Conservation (phyloP, 1,139 yeast species). For the Debaryomyces nepalensis region DNA sequence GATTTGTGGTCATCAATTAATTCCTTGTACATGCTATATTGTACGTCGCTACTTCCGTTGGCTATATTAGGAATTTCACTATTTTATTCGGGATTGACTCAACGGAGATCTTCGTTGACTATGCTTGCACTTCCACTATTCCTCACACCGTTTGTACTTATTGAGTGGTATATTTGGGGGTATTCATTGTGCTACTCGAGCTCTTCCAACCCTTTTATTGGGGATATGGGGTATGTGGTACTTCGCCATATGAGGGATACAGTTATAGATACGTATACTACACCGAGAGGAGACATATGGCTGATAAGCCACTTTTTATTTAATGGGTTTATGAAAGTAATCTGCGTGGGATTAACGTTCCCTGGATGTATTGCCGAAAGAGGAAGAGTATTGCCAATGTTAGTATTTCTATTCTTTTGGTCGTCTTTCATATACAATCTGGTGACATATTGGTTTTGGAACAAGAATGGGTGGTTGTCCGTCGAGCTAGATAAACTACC, state of each 20-base stretch:
- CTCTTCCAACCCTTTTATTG: slow-evolving; percentile 50
- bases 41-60: slow-evolving; percentile 39
- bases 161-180: slow-evolving; percentile 66
- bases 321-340: slow-evolving; percentile 55
- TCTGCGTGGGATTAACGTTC: slow-evolving; percentile 57
- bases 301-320: slow-evolving; percentile 50
- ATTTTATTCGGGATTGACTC: slow-evolving; percentile 64
- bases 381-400: slow-evolving; percentile 58
- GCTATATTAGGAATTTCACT: slow-evolving; percentile 50
- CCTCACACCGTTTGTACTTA: slow-evolving; percentile 44
- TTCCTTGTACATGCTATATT: slow-evolving; percentile 43
- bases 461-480: slow-evolving; percentile 60
- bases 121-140: slow-evolving; percentile 57
- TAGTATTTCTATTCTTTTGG: slow-evolving; percentile 59
- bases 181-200: slow-evolving; percentile 55
- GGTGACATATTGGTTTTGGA: slow-evolving; percentile 71
- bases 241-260: slow-evolving; percentile 37
- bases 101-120: slow-evolving; percentile 57
- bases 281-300: slow-evolving; percentile 46
- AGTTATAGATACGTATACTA: slow-evolving; percentile 29
- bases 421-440: slow-evolving; percentile 64
- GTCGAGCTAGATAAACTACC: slow-evolving; percentile 44
- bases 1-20: slow-evolving; percentile 31
- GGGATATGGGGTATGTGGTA: slow-evolving; percentile 50
- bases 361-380: slow-evolving; percentile 65